A percentile compares a stretch with the other conserved stretches of the same genome.
phyloP scores from a whole-genome alignment of 2,329 filamentous ascomycete species.

The Podosphaera xanthii region DNA sequence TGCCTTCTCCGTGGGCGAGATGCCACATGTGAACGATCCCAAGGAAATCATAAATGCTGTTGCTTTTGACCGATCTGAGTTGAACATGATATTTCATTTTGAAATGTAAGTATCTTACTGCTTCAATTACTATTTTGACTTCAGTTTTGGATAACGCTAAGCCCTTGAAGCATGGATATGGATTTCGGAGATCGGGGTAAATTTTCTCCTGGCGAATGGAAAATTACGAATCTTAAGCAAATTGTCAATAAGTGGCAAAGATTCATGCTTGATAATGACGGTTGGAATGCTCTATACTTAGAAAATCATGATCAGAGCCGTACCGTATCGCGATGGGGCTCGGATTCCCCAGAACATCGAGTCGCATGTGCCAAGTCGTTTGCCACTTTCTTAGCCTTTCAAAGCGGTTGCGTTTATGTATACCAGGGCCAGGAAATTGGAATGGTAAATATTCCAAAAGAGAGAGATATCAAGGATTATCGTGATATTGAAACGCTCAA shows the following conservation, averaged over 20 bases:
- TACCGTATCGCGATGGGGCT: slow-evolving; percentile 24
- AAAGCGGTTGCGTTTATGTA: slow-evolving; percentile 31
- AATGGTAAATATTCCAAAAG: slow-evolving; percentile 30
- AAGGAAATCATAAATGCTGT: slow-evolving; percentile 30
- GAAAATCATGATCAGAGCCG: slow-evolving; percentile 35
- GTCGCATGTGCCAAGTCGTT: slow-evolving; percentile 27
- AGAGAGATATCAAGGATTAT: slow-evolving; percentile 42
- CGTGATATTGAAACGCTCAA: slow-evolving; percentile 40
- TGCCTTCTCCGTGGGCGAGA: slow-evolving; percentile 29
- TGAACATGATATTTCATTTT: slow-evolving; percentile 56
- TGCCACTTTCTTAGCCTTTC: slow-evolving; percentile 24
- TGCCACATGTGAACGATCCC: slow-evolving; percentile 22
- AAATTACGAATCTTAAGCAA: slow-evolving; percentile 20
- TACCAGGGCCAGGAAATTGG: slow-evolving; percentile 39
- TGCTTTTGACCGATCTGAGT: slow-evolving; percentile 29
- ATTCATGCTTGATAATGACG: slow-evolving; percentile 26
- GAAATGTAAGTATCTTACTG: slow-evolving; percentile 25
- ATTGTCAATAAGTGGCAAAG: slow-evolving; percentile 27
- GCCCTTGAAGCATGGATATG: slow-evolving; percentile 22
- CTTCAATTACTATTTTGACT: background rate
- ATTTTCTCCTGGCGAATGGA: slow-evolving; percentile 21
- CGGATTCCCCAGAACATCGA: slow-evolving; percentile 21
- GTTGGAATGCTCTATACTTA: slow-evolving; percentile 33
- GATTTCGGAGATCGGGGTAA: slow-evolving; percentile 24
- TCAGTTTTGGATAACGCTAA: background rate